Evolutionary conservation across 1,284 basidiomycete genomes (phyloP), one percentile per base, ranked within the genome.

Genomic region (Pyrrhoderma lamaoense): DNA sequence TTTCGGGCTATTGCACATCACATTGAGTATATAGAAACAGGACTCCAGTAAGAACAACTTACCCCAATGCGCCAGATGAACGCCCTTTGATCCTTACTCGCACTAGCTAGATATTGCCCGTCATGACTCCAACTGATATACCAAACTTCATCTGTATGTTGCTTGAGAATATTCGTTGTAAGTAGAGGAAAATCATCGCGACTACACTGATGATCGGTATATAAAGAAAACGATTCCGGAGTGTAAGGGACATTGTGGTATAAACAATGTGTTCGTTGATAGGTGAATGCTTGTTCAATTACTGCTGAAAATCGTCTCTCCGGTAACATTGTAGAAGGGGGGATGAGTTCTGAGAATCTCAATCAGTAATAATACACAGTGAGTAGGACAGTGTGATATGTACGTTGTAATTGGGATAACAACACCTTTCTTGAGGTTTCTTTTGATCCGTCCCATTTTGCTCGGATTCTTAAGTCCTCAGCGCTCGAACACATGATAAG

Each of bases 81-180:
- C 7, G 89, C 92, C 2, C 77, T 76, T 68, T 80, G 82, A 66
- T 98, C 94, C 63, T 80, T 89, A 54, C 94, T 89, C 34, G 86
- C 89, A 56, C 85, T 93, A 13, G 94, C 96, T 35, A 99, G 74
- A 60, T 79, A 83, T 44, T 70, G 69, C 3, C 96, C 95, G 63
- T 87, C 83, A 60, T 93, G 89, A 65, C 93, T 96, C 90, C 94
- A 99, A 63, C 86, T 86, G 55, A 98, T 70, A 61, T 89, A 83
- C 94, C 95, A 99, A 11, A 99, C 93, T 65, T 99, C 93, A 63
- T 97, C 91, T 11, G 74, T 76, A 67, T 99, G 95, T 27, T 85
- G 89, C 38, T 83, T 77, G 44, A 98, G 71, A 38, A 93, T 84
- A 21, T 86, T 84, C 1, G 91, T 92, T 7, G 89, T 92, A 23